Evolutionary conservation across 2,329 filamentous ascomycete species (phyloP), one percentile per base, ranked within the genome.

Genomic region (Fusarium sp.): DNA sequence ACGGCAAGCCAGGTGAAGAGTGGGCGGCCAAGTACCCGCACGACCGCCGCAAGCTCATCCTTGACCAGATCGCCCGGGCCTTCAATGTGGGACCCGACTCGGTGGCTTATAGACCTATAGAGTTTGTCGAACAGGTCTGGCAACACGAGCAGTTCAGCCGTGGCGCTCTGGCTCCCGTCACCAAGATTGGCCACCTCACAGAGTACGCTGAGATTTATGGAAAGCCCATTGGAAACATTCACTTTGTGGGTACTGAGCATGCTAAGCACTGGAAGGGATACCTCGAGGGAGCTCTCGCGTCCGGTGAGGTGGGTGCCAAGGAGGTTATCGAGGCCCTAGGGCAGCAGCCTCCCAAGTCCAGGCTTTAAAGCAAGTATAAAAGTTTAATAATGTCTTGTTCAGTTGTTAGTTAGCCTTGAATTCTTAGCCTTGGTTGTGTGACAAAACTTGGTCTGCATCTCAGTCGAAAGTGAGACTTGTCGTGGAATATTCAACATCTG

Each of bases 161-260:
- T 13, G 83, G 82, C 2, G 81, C 81, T 0, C 76, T 82, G 4
- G 80, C 81, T 8, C 82, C 82, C 9, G 77, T 83, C 13, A 78
- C 78, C 1, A 78, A 74, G 11, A 76, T 82, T 3, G 81, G 80
- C 0, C 78, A 82, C 41, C 77, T 79, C 23, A 78, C 73, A 2
- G 75, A 79, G 20, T 78, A 78, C 10, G 77, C 73, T 0, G 71
- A 74, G 13, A 72, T 81, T 5, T 80, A 83, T 37, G 80, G 80
- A 7, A 80, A 81, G 56, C 79, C 80, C 0, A 72, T 82, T n/a
- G 81, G 83, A 0, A 83, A 85, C 39, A 32, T 88, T 5, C 85
- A 88, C 70, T 88, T 87, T 72, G 86, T 86, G 4, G 87, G 87
- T 0, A 88, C 87, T 0, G 87, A 88, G 78, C 85, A 83, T 14